Evolutionary conservation across 2,329 filamentous ascomycete species (phyloP).

Genomic region (Aspergillus carbonarius): DNA sequence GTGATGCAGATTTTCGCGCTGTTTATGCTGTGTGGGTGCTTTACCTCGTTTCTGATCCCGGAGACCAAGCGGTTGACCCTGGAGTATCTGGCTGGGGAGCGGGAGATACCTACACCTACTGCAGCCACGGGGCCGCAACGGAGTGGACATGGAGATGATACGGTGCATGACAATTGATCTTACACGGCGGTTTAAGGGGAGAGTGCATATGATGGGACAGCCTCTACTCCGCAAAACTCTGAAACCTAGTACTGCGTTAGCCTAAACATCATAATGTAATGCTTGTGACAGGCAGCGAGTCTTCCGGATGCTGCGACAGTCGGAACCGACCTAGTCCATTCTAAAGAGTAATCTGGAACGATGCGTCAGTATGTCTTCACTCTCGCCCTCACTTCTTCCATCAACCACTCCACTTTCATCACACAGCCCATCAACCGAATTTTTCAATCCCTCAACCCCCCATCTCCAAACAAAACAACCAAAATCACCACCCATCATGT

Average conservation of each 20-base stretch:
- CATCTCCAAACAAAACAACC: background rate
- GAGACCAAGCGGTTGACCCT: slow-evolving; percentile 74
- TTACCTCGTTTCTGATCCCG: slow-evolving; percentile 70
- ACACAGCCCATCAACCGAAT: no score
- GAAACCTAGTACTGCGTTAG: no score
- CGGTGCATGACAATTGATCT: background rate
- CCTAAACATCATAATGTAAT: no score
- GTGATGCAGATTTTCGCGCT: slow-evolving; percentile 76
- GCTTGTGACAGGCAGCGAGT: no score
- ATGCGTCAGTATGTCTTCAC: background rate
- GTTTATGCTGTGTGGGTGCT: slow-evolving; percentile 73
- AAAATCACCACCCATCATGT: background rate
- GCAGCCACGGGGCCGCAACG: background rate
- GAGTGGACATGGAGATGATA: background rate
- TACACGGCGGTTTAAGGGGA: background rate
- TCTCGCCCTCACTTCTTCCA: background rate
- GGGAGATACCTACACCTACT: background rate
- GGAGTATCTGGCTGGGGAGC: slow-evolving; percentile 67
- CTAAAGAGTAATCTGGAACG: background rate
- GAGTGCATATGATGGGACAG: no score
- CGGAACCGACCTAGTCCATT: no score
- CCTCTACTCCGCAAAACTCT: background rate
- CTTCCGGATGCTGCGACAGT: no score
- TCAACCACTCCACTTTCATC: background rate
- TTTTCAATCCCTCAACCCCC: background rate